These are phyloP conservation scores for Fraxinus americana DNA, from an alignment of 257 asterid species.

Conservation along the genomic window DNA sequence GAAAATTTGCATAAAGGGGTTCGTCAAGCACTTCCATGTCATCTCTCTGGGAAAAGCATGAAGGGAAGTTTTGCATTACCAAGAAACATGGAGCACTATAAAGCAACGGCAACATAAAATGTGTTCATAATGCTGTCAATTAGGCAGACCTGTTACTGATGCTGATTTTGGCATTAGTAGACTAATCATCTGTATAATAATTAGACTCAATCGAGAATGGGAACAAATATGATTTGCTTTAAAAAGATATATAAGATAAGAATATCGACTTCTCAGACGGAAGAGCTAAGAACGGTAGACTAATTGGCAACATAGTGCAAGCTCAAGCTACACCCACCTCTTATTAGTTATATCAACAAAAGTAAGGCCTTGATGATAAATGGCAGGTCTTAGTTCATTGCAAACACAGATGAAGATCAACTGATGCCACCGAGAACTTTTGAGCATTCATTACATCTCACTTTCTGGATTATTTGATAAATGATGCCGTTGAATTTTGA, in stretches of 20 bases:
- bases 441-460: background rate
- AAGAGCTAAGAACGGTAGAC: background rate
- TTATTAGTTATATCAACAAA: background rate
- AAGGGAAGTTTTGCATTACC: background rate
- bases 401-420: background rate
- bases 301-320: background rate
- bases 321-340: background rate
- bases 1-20: slow-evolving; percentile 68
- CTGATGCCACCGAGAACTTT: background rate
- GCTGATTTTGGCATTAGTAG: background rate
- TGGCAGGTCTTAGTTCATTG: background rate
- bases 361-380: background rate
- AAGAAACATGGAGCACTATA: background rate
- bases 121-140: background rate
- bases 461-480: background rate
- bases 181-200: background rate
- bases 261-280: background rate
- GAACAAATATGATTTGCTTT: background rate
- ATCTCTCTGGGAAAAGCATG: slow-evolving; percentile 59
- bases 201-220: background rate
- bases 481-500: background rate
- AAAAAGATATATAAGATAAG: background rate
- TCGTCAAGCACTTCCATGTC: slow-evolving; percentile 84
- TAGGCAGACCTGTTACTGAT: background rate
- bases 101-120: background rate